These are phyloP conservation scores for Saturnispora silvae DNA, from an alignment of 805 yeast genomes.

Conservation along the genomic window DNA sequence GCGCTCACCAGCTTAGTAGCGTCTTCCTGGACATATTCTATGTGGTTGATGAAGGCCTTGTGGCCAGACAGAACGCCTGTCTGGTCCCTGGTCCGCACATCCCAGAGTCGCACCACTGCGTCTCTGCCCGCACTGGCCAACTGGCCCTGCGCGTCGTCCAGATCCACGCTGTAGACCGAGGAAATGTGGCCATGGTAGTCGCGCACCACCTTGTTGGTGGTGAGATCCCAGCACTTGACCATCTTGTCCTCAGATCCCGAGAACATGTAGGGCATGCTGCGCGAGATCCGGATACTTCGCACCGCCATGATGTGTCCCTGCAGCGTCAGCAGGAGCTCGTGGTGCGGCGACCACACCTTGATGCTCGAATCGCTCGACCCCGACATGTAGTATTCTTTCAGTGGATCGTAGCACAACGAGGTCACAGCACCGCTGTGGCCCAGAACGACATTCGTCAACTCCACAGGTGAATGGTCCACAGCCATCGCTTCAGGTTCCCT, in stretches of 20 bases:
- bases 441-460: constrained; percentile 51
- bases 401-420: constrained; percentile 72
- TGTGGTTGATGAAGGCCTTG: constrained; percentile 58
- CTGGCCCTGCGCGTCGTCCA: constrained; percentile 82
- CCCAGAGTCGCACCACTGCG: constrained; percentile 85
- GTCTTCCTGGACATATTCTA: constrained; percentile 56
- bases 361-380: constrained; percentile 86
- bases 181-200: constrained; percentile 93
- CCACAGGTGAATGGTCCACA: too few relatives aligned
- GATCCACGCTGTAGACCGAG: constrained; percentile 71
- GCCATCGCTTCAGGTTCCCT: too few relatives aligned
- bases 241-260: constrained; percentile 90
- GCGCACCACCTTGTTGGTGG: constrained; percentile 66
- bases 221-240: constrained; percentile 93
- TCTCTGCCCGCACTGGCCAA: constrained; percentile 86
- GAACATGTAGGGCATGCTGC: constrained; percentile 77
- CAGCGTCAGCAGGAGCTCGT: constrained; percentile 58
- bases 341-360: constrained; percentile 82
- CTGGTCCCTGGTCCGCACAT: constrained; percentile 67
- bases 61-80: constrained; percentile 79
- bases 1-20: constrained; percentile 73
- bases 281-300: constrained; percentile 61
- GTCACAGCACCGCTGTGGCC: constrained; percentile 95
- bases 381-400: constrained; percentile 82
- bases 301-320: constrained; percentile 92